Conservation (phyloP, 176 grass and related monocot genomes). For the Zizania latifolia region DNA sequence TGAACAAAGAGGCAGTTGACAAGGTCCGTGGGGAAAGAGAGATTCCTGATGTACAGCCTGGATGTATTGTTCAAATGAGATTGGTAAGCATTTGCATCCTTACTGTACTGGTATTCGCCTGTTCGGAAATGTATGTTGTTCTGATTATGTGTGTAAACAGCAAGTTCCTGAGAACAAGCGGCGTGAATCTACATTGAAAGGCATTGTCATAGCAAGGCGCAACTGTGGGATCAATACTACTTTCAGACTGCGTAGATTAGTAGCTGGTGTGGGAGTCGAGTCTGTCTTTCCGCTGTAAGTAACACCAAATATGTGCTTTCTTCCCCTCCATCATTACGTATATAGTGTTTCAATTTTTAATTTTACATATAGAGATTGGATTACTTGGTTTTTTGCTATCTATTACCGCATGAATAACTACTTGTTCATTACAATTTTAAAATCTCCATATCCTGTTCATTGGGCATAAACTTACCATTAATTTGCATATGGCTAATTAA, state of each 20-base stretch:
- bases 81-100: conserved; percentile 41
- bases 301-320: no score
- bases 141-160: conserved; percentile 37
- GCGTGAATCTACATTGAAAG: conserved; percentile 61
- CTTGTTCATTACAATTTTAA: not conserved
- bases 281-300: no score
- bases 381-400: not conserved
- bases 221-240: conserved; percentile 76
- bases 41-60: conserved; percentile 72
- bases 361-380: not conserved
- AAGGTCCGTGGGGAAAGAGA: conserved; percentile 43
- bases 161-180: conserved; percentile 92
- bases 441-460: not conserved
- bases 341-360: not conserved
- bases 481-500: not conserved
- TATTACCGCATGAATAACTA: not conserved
- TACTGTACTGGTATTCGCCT: not conserved
- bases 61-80: conserved; percentile 84
- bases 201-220: conserved; percentile 81
- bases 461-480: not conserved
- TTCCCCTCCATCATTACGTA: no score
- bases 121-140: not conserved
- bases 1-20: conserved; percentile 80
- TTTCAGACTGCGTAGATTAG: conserved; percentile 80
- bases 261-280: conserved; percentile 46